Conservation (phyloP, 441 rosid species). For the Croton setiger region DNA sequence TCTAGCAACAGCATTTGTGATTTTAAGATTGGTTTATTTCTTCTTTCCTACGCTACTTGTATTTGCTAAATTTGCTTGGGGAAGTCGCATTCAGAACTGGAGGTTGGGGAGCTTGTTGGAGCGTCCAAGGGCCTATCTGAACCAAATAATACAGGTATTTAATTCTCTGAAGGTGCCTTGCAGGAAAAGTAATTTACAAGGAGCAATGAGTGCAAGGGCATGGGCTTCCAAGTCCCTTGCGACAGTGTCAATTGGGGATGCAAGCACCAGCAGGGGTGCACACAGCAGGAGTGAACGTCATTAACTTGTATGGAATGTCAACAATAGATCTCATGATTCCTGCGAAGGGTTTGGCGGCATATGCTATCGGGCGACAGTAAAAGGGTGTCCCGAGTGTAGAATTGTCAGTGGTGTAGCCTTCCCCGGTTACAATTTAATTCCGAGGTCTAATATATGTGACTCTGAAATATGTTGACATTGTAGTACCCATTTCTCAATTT, state of each 20-base stretch:
- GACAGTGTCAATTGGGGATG: conserved; percentile 81
- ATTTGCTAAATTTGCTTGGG: conserved; percentile 49
- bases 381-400: conserved; percentile 9
- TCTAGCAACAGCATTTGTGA: conserved; percentile 65
- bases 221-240: conserved; percentile 98
- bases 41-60: conserved; percentile 48
- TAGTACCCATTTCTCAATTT: conserved; percentile 26
- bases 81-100: conserved; percentile 42
- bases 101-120: conserved; percentile 56
- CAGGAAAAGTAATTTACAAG: conserved; percentile 79
- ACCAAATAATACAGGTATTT: conserved; percentile 44
- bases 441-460: conserved; percentile 28
- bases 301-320: conserved; percentile 19
- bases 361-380: neutral
- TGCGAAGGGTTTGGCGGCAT: conserved; percentile 11
- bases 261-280: conserved; percentile 53
- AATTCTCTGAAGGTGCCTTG: conserved; percentile 66
- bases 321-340: conserved; percentile 12
- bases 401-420: conserved; percentile 17
- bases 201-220: conserved; percentile 84
- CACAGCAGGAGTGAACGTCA: conserved; percentile 22
- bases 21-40: conserved; percentile 51
- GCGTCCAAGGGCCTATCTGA: conserved; percentile 58
- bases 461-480: conserved; percentile 22
- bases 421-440: conserved; percentile 21